These are phyloP conservation scores for Comarum palustre DNA, from an alignment of 306 rosid species.

Conservation along the genomic window DNA sequence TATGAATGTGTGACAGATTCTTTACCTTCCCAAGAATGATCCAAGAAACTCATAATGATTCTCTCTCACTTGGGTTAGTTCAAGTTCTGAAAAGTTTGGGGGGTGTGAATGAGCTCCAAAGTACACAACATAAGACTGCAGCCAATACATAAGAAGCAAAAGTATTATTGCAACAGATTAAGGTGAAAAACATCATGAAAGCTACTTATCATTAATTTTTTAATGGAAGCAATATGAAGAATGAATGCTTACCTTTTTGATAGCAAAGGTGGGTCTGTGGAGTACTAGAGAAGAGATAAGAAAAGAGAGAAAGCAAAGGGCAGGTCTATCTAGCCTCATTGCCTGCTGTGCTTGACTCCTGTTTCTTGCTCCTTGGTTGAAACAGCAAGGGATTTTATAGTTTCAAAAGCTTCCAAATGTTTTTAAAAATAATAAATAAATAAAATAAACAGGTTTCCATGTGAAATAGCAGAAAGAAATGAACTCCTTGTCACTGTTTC, in stretches of 20 bases:
- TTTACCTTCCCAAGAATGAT: constrained; percentile 69
- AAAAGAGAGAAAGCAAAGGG: constrained; percentile 29
- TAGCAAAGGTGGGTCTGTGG: constrained; percentile 42
- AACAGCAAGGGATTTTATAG: constrained; percentile 27
- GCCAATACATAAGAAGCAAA: constrained; percentile 4
- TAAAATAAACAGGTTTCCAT: too few relatives aligned
- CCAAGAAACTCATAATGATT: constrained; percentile 70
- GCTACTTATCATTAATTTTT: not conserved
- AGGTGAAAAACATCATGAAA: not conserved
- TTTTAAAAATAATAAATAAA: too few relatives aligned
- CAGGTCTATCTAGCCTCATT: constrained; percentile 36
- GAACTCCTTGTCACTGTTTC: not conserved
- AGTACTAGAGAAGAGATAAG: constrained; percentile 35
- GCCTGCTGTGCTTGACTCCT: constrained; percentile 10
- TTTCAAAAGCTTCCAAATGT: constrained; percentile 11
- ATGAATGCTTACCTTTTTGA: constrained; percentile 55
- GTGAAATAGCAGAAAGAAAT: constrained; percentile 1
- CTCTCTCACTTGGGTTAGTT: constrained; percentile 42
- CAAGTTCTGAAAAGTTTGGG: constrained; percentile 40
- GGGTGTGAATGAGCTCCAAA: constrained; percentile 74
- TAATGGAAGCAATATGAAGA: constrained; percentile 8
- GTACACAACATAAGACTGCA: constrained; percentile 81
- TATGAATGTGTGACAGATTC: not conserved
- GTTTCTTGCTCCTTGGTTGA: constrained; percentile 25
- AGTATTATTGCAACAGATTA: not conserved